Evolutionary conservation across 2,329 filamentous ascomycete species (phyloP).

Genomic region (Aschersonia sp.): DNA sequence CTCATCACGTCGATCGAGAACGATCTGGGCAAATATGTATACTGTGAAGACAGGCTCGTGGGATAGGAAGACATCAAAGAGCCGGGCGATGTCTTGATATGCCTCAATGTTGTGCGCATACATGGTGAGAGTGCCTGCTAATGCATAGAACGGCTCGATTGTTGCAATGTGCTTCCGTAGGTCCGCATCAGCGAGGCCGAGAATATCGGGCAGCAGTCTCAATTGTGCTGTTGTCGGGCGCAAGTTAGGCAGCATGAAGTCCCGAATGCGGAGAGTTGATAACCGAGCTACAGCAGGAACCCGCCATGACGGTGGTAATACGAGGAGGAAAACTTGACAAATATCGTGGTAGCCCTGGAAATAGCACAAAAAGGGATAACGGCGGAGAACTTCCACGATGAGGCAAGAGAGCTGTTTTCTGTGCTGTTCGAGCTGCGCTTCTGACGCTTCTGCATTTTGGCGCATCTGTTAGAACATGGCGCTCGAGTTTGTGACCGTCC

Average conservation of each 20-base stretch:
- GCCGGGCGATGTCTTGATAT: slow-evolving; percentile 72
- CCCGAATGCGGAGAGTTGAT: slow-evolving; percentile 77
- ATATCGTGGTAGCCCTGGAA: slow-evolving; percentile 99
- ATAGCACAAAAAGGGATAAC: slow-evolving; percentile 74
- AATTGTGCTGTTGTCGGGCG: slow-evolving; percentile 71
- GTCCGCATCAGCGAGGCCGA: slow-evolving; percentile 55
- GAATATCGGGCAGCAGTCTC: slow-evolving; percentile 70
- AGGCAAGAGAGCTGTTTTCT: slow-evolving; percentile 67
- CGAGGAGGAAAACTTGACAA: slow-evolving; percentile 84
- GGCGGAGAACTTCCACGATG: slow-evolving; percentile 68
- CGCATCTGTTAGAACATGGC: background rate
- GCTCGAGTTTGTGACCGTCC: too few species aligned
- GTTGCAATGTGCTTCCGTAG: slow-evolving; percentile 63
- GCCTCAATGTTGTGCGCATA: slow-evolving; percentile 92
- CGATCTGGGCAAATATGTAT: slow-evolving; percentile 84
- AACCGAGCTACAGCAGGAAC: slow-evolving; percentile 59
- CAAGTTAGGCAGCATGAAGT: slow-evolving; percentile 92
- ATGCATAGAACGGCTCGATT: slow-evolving; percentile 79
- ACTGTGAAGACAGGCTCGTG: slow-evolving; percentile 76
- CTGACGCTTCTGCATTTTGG: slow-evolving; percentile 41
- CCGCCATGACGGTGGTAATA: slow-evolving; percentile 52
- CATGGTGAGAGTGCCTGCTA: slow-evolving; percentile 86
- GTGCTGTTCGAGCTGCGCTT: slow-evolving; percentile 51
- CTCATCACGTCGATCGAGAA: slow-evolving; percentile 66
- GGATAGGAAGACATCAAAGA: slow-evolving; percentile 87